Conservation (phyloP, 139 green algal genomes). For the Coelastrella sp. region DNA sequence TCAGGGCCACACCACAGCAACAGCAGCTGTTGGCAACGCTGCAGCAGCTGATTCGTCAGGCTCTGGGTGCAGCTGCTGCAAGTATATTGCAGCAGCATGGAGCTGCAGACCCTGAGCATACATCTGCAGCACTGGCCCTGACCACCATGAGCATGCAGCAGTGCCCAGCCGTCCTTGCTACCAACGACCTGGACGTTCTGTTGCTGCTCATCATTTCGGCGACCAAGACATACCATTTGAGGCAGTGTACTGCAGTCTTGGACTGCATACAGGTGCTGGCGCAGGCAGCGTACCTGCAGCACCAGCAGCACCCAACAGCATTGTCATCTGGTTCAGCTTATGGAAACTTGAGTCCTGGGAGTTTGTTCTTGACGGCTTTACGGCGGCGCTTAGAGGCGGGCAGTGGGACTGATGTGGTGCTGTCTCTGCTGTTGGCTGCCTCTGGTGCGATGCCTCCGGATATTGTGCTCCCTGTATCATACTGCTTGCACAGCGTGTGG, state of each 20-base stretch:
- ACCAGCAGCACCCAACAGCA: conserved; percentile 3
- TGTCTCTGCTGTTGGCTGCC: conserved; percentile 58
- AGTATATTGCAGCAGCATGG: neutral
- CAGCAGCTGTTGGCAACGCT: conserved; percentile 30
- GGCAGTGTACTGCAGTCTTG: conserved; percentile 51
- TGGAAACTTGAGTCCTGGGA: neutral
- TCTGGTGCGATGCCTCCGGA: conserved; percentile 65
- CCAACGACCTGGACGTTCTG: conserved; percentile 25
- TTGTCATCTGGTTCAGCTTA: no score
- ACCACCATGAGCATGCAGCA: conserved; percentile 36
- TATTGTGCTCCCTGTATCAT: conserved; percentile 57
- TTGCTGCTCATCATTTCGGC: conserved; percentile 37
- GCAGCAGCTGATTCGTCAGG: neutral
- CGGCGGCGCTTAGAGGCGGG: conserved; percentile 26
- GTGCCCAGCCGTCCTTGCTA: conserved; percentile 20
- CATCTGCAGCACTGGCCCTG: conserved; percentile 36
- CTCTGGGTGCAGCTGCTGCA: neutral
- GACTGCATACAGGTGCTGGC: conserved; percentile 39
- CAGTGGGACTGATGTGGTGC: conserved; percentile 43
- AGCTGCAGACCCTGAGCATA: neutral
- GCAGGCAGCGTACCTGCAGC: neutral
- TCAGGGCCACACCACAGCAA: conserved; percentile 8
- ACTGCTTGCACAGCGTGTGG: conserved; percentile 60
- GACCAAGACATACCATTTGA: conserved; percentile 44
- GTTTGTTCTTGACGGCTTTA: neutral